Evolutionary conservation across 202 grass and related monocot species (phyloP), one percentile per base, ranked within the genome.

Genomic region (Musa balbisiana): DNA sequence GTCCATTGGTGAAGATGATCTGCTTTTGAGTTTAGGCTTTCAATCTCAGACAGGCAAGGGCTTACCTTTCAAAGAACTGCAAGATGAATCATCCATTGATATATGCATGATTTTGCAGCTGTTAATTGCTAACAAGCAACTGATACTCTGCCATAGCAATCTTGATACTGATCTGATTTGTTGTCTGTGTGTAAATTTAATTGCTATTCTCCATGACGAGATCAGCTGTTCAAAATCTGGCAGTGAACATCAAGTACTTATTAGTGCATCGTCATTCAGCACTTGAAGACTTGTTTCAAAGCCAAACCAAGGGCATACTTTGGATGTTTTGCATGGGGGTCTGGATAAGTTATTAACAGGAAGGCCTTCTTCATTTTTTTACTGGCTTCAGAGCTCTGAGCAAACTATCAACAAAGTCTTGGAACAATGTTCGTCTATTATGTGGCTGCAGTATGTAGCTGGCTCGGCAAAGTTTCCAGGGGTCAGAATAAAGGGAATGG

Each of bases 401-500:
- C 83, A 88, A 82, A 84, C 83, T 58, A 81, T 99, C 62, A 90
- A 83, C 75, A 89, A 91, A 84, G 91, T 93, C 71, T 76, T 99
- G 82, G 95, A 99, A 74, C 88, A 94, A 51, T 95, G 87, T 1
- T 85, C 95, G 69, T 76, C 89, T 60, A 91, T 99, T 76, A 99
- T 99, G 95, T 99, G 95, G 95, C 82, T 91, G 82, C 88, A 93
- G 49, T 95, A 92, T 73, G 83, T 99, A 71, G 81, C 88, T 63
- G 91, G 89, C 65, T 95, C 96, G 67, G 85, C 85, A 83, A 95
- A 99, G 72, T 99, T 99, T 87, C 96, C 96, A 83, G 85, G 91
- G 14, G 91, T 99, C 43, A 95, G 96, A 87, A 95, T 99, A 86
- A 99, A 95, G 82, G 96, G 96, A 52, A 88, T 95, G 85, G 96